A percentile compares a stretch with the other conserved stretches of the same genome.
phyloP scores from a whole-genome alignment of 176 grass and related monocot species.

The Saccharum spontaneum region DNA sequence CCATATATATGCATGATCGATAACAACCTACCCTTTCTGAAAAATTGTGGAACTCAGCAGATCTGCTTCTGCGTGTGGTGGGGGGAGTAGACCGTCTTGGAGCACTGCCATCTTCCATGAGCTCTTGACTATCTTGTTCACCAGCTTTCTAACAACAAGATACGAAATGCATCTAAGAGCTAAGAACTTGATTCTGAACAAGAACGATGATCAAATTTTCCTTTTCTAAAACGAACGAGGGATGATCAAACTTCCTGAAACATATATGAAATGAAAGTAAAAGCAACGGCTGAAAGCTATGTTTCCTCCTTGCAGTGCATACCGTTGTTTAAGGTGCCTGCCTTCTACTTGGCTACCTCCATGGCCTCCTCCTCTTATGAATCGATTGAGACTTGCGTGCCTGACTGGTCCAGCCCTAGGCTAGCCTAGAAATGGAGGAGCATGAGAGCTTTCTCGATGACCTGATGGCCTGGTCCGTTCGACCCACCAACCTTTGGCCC shows the following conservation, averaged over 20 bases:
- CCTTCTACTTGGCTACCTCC: constrained; percentile 1
- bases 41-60: constrained; percentile 77
- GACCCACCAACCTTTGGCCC: constrained; percentile 42
- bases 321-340: constrained; percentile 7
- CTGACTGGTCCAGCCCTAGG: constrained; percentile 36
- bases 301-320: neutral
- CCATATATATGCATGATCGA: neutral
- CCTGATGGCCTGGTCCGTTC: constrained; percentile 32
- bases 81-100: constrained; percentile 32
- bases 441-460: constrained; percentile 27
- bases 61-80: constrained; percentile 53
- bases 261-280: neutral
- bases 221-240: neutral
- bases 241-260: neutral
- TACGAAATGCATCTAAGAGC: neutral
- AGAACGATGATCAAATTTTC: neutral
- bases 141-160: constrained; percentile 1
- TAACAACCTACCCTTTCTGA: constrained; percentile 59
- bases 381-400: constrained; percentile 7
- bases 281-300: neutral
- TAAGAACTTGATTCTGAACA: neutral
- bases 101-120: constrained; percentile 41
- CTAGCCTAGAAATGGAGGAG: constrained; percentile 38
- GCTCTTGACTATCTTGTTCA: constrained; percentile 19
- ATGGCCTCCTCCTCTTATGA: constrained; percentile 26